Conservation (phyloP, 495 filamentous ascomycete genomes). For the Lasiosphaeria miniovina region DNA sequence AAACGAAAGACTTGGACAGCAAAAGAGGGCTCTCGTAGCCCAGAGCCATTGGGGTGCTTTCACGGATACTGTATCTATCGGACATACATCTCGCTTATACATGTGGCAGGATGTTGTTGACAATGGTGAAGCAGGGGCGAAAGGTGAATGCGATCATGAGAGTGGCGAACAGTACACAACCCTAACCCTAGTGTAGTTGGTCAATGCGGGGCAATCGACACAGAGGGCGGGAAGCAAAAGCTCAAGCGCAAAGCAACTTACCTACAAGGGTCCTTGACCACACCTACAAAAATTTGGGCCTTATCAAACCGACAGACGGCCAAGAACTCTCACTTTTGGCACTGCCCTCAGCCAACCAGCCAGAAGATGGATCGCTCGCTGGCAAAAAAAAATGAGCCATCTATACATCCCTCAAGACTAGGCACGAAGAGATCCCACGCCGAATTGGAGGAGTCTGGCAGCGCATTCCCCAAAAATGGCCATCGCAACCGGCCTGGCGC, state of each 20-base stretch:
- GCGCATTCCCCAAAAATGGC: conserved; percentile 13
- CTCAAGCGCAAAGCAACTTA: too few relatives aligned
- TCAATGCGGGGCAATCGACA: too few relatives aligned
- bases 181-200: too few relatives aligned
- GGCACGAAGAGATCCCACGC: conserved; percentile 18
- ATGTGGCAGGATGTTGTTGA: too few relatives aligned
- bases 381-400: not conserved
- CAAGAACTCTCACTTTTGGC: not conserved
- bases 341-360: not conserved
- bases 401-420: conserved; percentile 12
- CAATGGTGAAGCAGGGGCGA: too few relatives aligned
- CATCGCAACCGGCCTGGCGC: conserved; percentile 16
- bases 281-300: too few relatives aligned
- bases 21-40: not conserved
- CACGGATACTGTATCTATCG: not conserved
- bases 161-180: too few relatives aligned
- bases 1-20: not conserved
- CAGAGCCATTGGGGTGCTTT: not conserved
- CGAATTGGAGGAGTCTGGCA: conserved; percentile 23
- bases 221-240: too few relatives aligned
- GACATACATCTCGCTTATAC: too few relatives aligned
- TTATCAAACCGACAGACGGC: not conserved
- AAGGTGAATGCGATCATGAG: too few relatives aligned
- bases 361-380: not conserved
- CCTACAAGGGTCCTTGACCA: too few relatives aligned